Conservation (phyloP, 768 basidiomycete species). For the Boletus subparvulus region DNA sequence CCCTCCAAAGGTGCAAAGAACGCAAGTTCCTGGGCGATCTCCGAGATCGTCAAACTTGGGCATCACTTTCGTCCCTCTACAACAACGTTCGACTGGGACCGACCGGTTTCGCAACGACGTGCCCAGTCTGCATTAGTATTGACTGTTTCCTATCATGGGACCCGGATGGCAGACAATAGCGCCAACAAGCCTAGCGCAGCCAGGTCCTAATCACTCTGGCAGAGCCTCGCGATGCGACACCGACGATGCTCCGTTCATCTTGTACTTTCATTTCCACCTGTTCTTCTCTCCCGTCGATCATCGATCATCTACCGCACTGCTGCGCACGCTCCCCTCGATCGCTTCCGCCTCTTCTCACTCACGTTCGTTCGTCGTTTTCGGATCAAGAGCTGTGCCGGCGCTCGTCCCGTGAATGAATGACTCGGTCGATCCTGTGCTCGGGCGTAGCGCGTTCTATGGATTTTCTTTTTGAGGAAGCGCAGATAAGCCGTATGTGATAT, state of each 20-base stretch:
- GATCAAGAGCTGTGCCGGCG: neutral
- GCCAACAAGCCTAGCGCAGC: no score
- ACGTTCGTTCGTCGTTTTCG: neutral
- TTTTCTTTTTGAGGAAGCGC: neutral
- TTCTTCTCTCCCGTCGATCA: slow-evolving; percentile 1
- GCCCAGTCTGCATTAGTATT: no score
- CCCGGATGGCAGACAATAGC: no score
- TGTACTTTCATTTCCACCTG: neutral
- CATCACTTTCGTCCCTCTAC: no score
- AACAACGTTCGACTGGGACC: no score
- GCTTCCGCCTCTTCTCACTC: neutral
- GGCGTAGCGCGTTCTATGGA: neutral
- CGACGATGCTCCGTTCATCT: neutral
- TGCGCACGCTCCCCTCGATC: neutral
- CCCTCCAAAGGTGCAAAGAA: no score
- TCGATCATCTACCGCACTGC: neutral
- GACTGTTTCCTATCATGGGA: no score
- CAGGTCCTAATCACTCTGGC: no score
- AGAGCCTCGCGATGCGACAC: no score
- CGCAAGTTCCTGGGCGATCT: no score
- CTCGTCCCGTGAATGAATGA: neutral
- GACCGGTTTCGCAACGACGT: no score
- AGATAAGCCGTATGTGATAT: neutral
- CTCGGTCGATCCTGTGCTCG: neutral
- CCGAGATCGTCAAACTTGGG: no score